Evolutionary conservation across 805 yeast genomes (phyloP).

Genomic region (Suhomyces tanzawaensis): DNA sequence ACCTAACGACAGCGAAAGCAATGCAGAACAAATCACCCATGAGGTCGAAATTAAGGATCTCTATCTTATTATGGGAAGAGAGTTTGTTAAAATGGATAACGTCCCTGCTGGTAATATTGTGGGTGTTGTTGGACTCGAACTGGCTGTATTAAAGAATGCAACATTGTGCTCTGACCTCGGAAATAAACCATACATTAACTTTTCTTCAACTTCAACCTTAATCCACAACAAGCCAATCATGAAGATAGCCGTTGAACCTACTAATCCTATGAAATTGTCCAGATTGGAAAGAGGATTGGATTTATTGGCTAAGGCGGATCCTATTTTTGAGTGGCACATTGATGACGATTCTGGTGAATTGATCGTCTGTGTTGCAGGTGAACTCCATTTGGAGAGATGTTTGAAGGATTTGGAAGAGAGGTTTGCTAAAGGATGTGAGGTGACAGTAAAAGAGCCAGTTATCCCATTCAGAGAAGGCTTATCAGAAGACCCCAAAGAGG

Average conservation of each 20-base stretch:
- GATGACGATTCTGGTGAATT: slow-evolving; percentile 88
- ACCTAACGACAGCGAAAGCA: slow-evolving; percentile 27
- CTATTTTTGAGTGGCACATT: slow-evolving; percentile 83
- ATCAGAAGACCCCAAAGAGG: slow-evolving; percentile 38
- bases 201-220: slow-evolving; percentile 46
- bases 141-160: slow-evolving; percentile 80
- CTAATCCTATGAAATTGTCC: slow-evolving; percentile 75
- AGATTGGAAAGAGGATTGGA: slow-evolving; percentile 75
- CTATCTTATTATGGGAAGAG: slow-evolving; percentile 89
- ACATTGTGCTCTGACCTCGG: slow-evolving; percentile 66
- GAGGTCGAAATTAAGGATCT: slow-evolving; percentile 64
- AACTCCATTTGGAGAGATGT: slow-evolving; percentile 92
- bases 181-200: slow-evolving; percentile 70
- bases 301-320: slow-evolving; percentile 83
- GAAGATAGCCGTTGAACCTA: slow-evolving; percentile 94
- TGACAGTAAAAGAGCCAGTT: slow-evolving; percentile 84
- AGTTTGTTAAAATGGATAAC: slow-evolving; percentile 66
- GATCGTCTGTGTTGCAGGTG: slow-evolving; percentile 94
- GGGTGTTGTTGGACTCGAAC: slow-evolving; percentile 89
- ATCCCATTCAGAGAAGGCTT: slow-evolving; percentile 93
- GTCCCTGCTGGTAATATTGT: slow-evolving; percentile 96
- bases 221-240: slow-evolving; percentile 82
- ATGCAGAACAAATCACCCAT: slow-evolving; percentile 53
- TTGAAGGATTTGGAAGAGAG: slow-evolving; percentile 85
- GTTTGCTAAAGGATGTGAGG: slow-evolving; percentile 82